phyloP scores from a whole-genome alignment of 768 basidiomycete species.

The Gelatoporia subvermispora region DNA sequence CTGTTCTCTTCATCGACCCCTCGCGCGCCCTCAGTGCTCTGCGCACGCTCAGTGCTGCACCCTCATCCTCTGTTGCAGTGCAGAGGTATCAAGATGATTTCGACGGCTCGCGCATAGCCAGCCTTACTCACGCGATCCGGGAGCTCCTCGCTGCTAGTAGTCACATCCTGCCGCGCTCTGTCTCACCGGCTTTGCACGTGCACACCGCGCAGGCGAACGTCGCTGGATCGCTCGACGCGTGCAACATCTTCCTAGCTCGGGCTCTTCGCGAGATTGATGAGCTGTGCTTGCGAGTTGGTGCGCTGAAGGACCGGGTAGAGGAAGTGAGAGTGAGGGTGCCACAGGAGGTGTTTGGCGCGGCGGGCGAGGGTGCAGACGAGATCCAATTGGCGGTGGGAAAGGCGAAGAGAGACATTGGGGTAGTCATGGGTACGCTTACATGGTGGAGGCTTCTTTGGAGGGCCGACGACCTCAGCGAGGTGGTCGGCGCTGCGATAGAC shows the following conservation, averaged over 20 bases:
- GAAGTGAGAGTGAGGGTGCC: conserved; percentile 16
- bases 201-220: conserved; percentile 18
- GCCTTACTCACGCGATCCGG: conserved; percentile 38
- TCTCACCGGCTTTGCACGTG: conserved; percentile 9
- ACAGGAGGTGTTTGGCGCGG: conserved; percentile 18
- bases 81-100: conserved; percentile 64
- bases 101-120: conserved; percentile 52
- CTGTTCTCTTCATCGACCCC: conserved; percentile 51
- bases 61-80: conserved; percentile 44
- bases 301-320: conserved; percentile 16
- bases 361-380: conserved; percentile 8
- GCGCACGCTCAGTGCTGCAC: conserved; percentile 39
- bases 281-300: conserved; percentile 7
- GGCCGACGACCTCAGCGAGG: conserved; percentile 34
- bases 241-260: conserved; percentile 6
- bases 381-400: conserved; percentile 25
- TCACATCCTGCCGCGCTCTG: conserved; percentile 1
- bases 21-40: conserved; percentile 53
- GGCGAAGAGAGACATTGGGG: conserved; percentile 25
- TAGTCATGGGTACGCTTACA: conserved; percentile 27
- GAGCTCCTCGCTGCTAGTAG: conserved; percentile 10
- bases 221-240: conserved; percentile 12
- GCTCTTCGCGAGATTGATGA: conserved; percentile 15
- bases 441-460: conserved; percentile 38
- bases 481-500: conserved; percentile 28